Evolutionary conservation across 75 land plant genomes (phyloP).

Genomic region (Cunninghamia lanceolata): DNA sequence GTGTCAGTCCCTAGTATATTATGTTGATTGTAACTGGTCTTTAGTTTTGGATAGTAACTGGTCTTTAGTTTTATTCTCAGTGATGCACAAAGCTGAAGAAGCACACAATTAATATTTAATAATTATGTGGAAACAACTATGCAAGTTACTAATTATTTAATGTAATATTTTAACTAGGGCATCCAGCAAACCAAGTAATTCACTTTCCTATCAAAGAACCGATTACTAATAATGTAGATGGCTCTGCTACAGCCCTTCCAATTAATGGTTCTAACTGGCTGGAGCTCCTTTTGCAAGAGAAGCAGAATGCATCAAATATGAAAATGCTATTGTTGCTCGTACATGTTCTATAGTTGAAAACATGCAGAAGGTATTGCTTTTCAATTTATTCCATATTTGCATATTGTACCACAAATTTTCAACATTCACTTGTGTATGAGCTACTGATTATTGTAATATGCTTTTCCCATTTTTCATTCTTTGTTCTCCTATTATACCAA

Average conservation of each 20-base stretch:
- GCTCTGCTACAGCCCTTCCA: constrained; percentile 11
- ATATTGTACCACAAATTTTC: too few species aligned
- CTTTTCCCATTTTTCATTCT: neutral
- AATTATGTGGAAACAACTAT: neutral
- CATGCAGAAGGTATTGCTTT: too few species aligned
- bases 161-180: neutral
- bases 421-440: too few species aligned
- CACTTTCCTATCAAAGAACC: neutral
- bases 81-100: neutral
- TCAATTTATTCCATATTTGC: too few species aligned
- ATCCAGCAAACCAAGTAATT: neutral
- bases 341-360: constrained; percentile 30
- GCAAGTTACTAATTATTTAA: neutral
- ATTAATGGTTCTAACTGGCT: constrained; percentile 67
- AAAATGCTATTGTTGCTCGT: constrained; percentile 53
- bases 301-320: constrained; percentile 60
- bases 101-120: neutral
- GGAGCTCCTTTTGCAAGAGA: constrained; percentile 64
- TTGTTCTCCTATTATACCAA: neutral
- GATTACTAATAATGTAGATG: neutral
- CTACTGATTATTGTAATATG: too few species aligned
- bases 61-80: too few species aligned
- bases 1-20: too few species aligned
- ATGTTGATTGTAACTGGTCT: too few species aligned
- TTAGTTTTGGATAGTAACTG: too few species aligned